A percentile compares a stretch with the other conserved stretches of the same genome.
Evolutionary conservation across 2,329 filamentous ascomycete species (phyloP).

Genomic region (Xylariaceae sp.): DNA sequence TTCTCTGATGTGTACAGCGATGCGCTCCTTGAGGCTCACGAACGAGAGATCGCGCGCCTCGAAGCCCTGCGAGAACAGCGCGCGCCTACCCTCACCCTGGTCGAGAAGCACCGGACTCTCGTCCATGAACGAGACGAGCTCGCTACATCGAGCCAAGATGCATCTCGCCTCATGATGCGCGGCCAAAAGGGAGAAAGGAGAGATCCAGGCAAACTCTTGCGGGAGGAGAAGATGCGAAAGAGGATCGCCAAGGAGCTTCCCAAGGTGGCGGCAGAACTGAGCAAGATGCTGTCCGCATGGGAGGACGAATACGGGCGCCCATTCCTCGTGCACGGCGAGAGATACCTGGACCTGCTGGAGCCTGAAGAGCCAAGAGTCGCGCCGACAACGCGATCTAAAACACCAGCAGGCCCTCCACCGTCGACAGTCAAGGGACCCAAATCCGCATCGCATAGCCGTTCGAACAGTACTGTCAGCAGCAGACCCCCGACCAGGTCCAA

Average conservation of each 20-base stretch:
- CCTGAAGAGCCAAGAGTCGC: conserved; percentile 50
- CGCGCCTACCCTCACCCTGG: conserved; percentile 69
- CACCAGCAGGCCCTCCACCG: conserved; percentile 57
- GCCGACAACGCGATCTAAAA: conserved; percentile 64
- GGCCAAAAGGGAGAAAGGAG: conserved; percentile 90
- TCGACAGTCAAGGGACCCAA: conserved; percentile 32
- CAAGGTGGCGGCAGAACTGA: conserved; percentile 79
- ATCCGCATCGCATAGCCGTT: conserved; percentile 26
- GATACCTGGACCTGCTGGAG: conserved; percentile 82
- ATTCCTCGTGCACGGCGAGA: conserved; percentile 86
- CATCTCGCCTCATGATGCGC: conserved; percentile 83
- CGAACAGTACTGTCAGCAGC: conserved; percentile 30
- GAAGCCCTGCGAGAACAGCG: conserved; percentile 81
- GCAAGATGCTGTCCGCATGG: conserved; percentile 74
- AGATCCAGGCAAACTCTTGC: conserved; percentile 84
- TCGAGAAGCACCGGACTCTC: conserved; percentile 76
- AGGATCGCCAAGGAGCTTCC: conserved; percentile 92
- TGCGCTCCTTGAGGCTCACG: conserved; percentile 87
- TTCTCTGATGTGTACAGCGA: conserved; percentile 98
- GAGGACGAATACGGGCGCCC: conserved; percentile 91
- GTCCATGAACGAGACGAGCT: conserved; percentile 83
- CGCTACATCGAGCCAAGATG: conserved; percentile 85
- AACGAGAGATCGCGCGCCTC: conserved; percentile 78
- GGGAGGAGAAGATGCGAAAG: conserved; percentile 98
- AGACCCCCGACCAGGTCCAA: conserved; percentile 37